Conservation (phyloP, 108 stramenopile genomes). For the Halocafeteria seosinensis region DNA sequence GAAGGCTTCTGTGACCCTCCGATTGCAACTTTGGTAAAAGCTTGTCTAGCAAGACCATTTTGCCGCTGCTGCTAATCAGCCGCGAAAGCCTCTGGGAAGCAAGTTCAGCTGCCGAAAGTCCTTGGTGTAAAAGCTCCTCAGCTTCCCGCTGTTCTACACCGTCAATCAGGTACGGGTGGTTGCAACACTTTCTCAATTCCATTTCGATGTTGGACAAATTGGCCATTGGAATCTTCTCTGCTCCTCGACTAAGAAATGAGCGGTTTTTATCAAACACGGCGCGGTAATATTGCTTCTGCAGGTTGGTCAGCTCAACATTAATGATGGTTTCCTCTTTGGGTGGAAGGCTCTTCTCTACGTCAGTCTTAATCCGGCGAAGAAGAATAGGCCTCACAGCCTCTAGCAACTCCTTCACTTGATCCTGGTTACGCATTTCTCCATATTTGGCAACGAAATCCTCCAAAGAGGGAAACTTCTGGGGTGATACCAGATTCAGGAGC, state of each 20-base stretch:
- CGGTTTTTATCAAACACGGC: constrained; percentile 95
- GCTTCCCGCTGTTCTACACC: constrained; percentile 80
- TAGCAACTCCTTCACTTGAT: constrained; percentile 74
- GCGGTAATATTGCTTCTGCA: constrained; percentile 95
- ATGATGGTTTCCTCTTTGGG: constrained; percentile 95
- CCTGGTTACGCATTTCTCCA: constrained; percentile 71
- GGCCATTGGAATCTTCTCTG: constrained; percentile 29
- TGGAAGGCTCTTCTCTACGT: constrained; percentile 95
- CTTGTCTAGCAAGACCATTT: constrained; percentile 97
- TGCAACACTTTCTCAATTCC: constrained; percentile 97
- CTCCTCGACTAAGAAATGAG: constrained; percentile 44
- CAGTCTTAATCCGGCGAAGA: constrained; percentile 82
- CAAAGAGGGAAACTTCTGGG: constrained; percentile 62
- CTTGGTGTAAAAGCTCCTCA: constrained; percentile 51
- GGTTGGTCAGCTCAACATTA: constrained; percentile 89
- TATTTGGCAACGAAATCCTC: constrained; percentile 71
- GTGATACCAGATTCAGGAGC: constrained; percentile 86
- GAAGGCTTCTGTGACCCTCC: constrained; percentile 88
- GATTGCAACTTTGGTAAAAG: constrained; percentile 75
- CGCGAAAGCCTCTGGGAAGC: background rate
- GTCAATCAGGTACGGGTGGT: constrained; percentile 86
- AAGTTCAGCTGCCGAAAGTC: background rate
- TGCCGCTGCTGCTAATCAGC: constrained; percentile 38
- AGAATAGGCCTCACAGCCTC: constrained; percentile 79
- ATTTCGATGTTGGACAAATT: constrained; percentile 97